Evolutionary conservation across 495 filamentous ascomycete species (phyloP).

Genomic region (Penicillium coffeae): DNA sequence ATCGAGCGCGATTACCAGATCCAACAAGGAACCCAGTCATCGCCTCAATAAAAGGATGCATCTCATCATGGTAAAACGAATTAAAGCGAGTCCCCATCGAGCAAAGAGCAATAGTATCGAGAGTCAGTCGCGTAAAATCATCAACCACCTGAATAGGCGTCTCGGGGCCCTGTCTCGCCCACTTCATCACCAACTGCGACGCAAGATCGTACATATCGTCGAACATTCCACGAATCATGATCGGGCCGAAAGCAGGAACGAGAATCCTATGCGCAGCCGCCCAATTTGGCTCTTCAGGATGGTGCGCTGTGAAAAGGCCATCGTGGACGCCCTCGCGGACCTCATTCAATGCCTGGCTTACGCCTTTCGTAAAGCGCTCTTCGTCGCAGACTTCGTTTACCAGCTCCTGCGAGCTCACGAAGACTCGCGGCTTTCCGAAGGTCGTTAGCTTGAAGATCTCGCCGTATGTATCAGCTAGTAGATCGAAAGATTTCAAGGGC

Average conservation of each 20-base stretch:
- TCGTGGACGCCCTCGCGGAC: constrained; percentile 58
- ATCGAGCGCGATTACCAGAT: constrained; percentile 46
- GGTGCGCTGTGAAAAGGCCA: constrained; percentile 65
- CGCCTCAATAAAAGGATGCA: constrained; percentile 64
- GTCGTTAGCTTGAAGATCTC: constrained; percentile 48
- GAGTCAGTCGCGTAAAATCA: constrained; percentile 72
- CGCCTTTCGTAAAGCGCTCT: constrained; percentile 57
- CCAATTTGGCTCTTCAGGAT: constrained; percentile 61
- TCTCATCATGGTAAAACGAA: constrained; percentile 62
- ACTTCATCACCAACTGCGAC: constrained; percentile 68
- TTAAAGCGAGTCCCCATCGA: constrained; percentile 76
- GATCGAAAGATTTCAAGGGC: constrained; percentile 48
- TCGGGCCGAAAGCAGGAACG: constrained; percentile 65
- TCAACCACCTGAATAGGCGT: constrained; percentile 56
- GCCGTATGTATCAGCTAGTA: constrained; percentile 62
- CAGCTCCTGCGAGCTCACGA: constrained; percentile 50
- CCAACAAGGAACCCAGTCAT: constrained; percentile 59
- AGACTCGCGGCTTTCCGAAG: constrained; percentile 24
- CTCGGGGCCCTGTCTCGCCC: constrained; percentile 60
- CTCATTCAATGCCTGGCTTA: constrained; percentile 45
- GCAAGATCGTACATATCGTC: constrained; percentile 73
- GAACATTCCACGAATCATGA: constrained; percentile 67
- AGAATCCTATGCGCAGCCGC: constrained; percentile 66
- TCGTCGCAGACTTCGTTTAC: constrained; percentile 67
- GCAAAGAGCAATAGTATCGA: constrained; percentile 71